Evolutionary conservation across 2,329 filamentous ascomycete genomes (phyloP), one percentile per base, ranked within the genome.

Genomic region (Phyllachora maydis): DNA sequence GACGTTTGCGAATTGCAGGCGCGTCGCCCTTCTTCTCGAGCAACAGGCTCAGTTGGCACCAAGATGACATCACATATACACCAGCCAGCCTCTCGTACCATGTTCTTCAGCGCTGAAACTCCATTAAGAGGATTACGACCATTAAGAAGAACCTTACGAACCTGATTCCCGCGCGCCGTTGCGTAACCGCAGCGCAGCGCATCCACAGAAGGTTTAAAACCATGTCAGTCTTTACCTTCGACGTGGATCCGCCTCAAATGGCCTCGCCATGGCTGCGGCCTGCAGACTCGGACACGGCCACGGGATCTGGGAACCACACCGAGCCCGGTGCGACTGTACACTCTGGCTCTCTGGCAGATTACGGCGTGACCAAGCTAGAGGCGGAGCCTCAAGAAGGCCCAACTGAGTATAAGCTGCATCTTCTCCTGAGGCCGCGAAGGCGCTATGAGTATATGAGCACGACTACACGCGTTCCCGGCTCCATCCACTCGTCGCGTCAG

Each of bases 141-240:
- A n/a, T n/a, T n/a, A n/a, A n/a, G n/a, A n/a, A n/a, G n/a, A n/a
- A n/a, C n/a, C n/a, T n/a, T n/a, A n/a, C n/a, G n/a, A n/a, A n/a
- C n/a, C n/a, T n/a, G n/a, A n/a, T n/a, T n/a, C n/a, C n/a, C n/a
- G n/a, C n/a, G n/a, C n/a, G n/a, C n/a, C n/a, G n/a, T n/a, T n/a
- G n/a, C n/a, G n/a, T n/a, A n/a, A n/a, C n/a, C n/a, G n/a, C n/a
- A n/a, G n/a, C n/a, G n/a, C n/a, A n/a, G n/a, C n/a, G n/a, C n/a
- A n/a, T n/a, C n/a, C n/a, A n/a, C n/a, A n/a, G n/a, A n/a, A n/a
- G n/a, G n/a, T n/a, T n/a, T n/a, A n/a, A n/a, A n/a, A n/a, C n/a
- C n/a, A 85, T 88, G 28, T 93, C 85, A 8, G 79, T 98, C 35
- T 98, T 98, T 45, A 93, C 85, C 0, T 98, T 78, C 43, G 81